Conservation (phyloP, 2,329 filamentous ascomycete species). For the Hypoxylon sp. region DNA sequence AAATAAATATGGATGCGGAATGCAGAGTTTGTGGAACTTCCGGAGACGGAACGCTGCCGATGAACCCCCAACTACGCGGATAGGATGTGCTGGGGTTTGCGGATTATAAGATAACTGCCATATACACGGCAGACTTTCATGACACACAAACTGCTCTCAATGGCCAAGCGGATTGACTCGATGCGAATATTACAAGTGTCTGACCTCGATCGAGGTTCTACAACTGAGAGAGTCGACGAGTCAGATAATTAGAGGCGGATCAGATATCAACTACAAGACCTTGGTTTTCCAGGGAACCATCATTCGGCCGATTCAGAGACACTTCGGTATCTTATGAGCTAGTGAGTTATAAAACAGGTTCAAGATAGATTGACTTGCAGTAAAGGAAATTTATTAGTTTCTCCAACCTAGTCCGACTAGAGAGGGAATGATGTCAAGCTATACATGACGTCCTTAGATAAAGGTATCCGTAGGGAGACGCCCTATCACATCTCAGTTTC, state of each 20-base stretch:
- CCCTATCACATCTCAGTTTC: constrained; percentile 21
- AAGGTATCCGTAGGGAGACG: background rate
- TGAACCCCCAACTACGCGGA: constrained; percentile 10
- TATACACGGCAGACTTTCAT: constrained; percentile 28
- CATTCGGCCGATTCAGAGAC: background rate
- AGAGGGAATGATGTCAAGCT: background rate
- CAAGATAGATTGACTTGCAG: constrained; percentile 2
- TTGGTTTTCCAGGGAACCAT: background rate
- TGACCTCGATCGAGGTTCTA: constrained; percentile 39
- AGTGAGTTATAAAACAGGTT: background rate
- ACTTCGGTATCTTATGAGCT: background rate
- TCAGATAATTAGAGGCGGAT: constrained; percentile 3
- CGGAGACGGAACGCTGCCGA: constrained; percentile 17
- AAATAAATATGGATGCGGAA: background rate
- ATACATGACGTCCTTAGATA: constrained; percentile 5
- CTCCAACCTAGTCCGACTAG: background rate
- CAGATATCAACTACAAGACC: background rate
- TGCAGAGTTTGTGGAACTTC: constrained; percentile 21
- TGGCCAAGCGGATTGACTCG: constrained; percentile 19
- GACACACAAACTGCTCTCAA: constrained; percentile 10
- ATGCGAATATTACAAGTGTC: constrained; percentile 17
- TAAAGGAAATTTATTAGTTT: background rate
- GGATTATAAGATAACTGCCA: constrained; percentile 17
- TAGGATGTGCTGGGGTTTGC: constrained; percentile 1
- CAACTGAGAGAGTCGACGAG: constrained; percentile 4